Evolutionary conservation across 768 basidiomycete species (phyloP), one percentile per base, ranked within the genome.

Genomic region (Clavulina sp.): DNA sequence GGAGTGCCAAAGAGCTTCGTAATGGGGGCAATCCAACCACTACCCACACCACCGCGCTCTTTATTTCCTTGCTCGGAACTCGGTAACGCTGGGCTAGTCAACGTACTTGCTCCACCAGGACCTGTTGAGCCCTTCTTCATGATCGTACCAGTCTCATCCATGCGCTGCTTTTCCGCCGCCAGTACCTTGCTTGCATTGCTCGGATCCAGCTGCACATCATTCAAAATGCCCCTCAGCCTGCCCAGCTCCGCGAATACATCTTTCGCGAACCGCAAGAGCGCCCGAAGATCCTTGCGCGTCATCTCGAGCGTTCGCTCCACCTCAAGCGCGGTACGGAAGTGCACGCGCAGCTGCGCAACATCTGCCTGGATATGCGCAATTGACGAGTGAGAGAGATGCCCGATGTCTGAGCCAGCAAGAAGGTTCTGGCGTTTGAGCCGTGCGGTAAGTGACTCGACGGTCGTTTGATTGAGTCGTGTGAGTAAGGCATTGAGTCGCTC

Each of bases 381-480:
- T 0, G 89, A 95, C 24, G 74, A 76, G 41, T 81, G 78, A 0
- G 89, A 92, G 18, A 97, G 72, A 62, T 95, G 83, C 29, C 78
- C 75, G 29, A 96, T 74, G 57, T 95, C 89, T 5, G 64, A 67
- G 5, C 87, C 83, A 23, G 81, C 82, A 53, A 75, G 75, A 19
- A 97, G 71, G 59, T 91, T 78, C 58, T 96, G 92, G 52, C 89
- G 81, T 65, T 87, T 92, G 26, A 97, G 69, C 26, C 95, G 80
- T 56, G 84, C 84, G 30, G 86, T 87, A 38, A 97, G 70, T 1
- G 87, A 89, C 21, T 81, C 70, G 1, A 92, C 81, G 58, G 97
- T 92, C 1, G 91, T 81, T 56, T 83, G 70, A 38, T 70, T 67
- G 51, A 86, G 66, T 32, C 77, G 75, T 26, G 71, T 69, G 53